Percentiles rank a stretch among this genome's conserved stretches.
phyloP scores from a whole-genome alignment of 2,329 filamentous ascomycete species.

The Xylariaceae sp. region DNA sequence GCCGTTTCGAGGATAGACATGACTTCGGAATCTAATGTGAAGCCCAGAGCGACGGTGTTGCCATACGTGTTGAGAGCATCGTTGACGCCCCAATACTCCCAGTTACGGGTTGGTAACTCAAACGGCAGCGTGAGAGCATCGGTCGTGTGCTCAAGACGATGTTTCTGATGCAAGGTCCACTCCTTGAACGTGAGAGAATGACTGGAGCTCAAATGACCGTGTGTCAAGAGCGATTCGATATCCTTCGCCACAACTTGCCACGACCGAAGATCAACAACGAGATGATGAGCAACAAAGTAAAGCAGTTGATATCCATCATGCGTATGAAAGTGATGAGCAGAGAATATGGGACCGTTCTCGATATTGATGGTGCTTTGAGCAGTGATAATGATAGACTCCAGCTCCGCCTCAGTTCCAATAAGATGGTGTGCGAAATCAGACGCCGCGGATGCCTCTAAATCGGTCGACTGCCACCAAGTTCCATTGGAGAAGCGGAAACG shows the following conservation, averaged over 20 bases:
- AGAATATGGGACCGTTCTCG: slow-evolving; percentile 50
- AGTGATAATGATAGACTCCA: slow-evolving; percentile 39
- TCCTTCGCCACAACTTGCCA: slow-evolving; percentile 52
- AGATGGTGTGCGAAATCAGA: slow-evolving; percentile 45
- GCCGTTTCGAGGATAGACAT: slow-evolving; percentile 42
- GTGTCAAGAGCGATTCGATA: slow-evolving; percentile 46
- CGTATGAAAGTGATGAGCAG: slow-evolving; percentile 47
- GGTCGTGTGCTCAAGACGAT: slow-evolving; percentile 33
- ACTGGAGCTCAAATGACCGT: slow-evolving; percentile 43
- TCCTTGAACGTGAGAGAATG: slow-evolving; percentile 47
- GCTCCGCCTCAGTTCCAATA: slow-evolving; percentile 40
- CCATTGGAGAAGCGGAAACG: slow-evolving; percentile 39
- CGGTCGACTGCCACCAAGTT: slow-evolving; percentile 47
- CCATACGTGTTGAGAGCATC: slow-evolving; percentile 44
- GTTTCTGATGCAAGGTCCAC: slow-evolving; percentile 48
- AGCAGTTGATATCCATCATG: slow-evolving; percentile 45
- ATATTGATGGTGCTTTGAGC: slow-evolving; percentile 47
- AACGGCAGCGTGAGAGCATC: slow-evolving; percentile 37
- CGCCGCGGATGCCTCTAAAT: slow-evolving; percentile 39
- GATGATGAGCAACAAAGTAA: slow-evolving; percentile 50
- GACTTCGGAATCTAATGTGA: slow-evolving; percentile 42
- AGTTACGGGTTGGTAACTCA: slow-evolving; percentile 37
- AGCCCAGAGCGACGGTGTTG: slow-evolving; percentile 41
- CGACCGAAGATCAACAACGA: slow-evolving; percentile 50
- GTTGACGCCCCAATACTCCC: slow-evolving; percentile 48